Conservation (phyloP, 108 stramenopile genomes). For the Nannochloropsis gaditana region DNA sequence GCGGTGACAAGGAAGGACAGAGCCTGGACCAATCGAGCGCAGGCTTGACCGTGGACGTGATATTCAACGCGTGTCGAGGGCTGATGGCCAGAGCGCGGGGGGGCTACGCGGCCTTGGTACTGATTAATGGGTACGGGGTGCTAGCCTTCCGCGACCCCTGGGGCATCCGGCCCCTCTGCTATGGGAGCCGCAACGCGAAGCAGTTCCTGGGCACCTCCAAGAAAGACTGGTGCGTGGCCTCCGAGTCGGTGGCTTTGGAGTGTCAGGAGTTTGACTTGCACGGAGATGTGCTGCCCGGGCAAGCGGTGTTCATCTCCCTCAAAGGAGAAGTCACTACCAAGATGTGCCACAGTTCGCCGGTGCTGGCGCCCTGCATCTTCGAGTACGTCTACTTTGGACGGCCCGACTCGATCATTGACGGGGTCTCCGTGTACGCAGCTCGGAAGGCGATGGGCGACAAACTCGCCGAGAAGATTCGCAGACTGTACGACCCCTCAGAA, state of each 20-base stretch:
- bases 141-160: constrained; percentile 87
- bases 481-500: constrained; percentile 66
- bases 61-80: constrained; percentile 41
- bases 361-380: constrained; percentile 80
- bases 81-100: constrained; percentile 75
- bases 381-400: constrained; percentile 98
- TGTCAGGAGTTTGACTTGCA: constrained; percentile 73
- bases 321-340: constrained; percentile 39
- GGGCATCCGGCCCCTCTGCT: constrained; percentile 73
- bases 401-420: constrained; percentile 66
- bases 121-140: constrained; percentile 81
- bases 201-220: neutral
- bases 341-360: constrained; percentile 23
- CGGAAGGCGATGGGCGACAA: constrained; percentile 33
- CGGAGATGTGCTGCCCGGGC: constrained; percentile 76
- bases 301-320: constrained; percentile 69
- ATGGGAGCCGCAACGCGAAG: constrained; percentile 22
- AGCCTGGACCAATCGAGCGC: neutral
- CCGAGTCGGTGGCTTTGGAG: constrained; percentile 90
- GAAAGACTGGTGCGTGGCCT: constrained; percentile 71
- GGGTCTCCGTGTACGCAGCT: constrained; percentile 40
- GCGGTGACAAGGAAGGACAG: constrained; percentile 24
- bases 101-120: constrained; percentile 79
- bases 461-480: constrained; percentile 32
- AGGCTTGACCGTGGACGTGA: neutral